These are phyloP conservation scores for Arxiozyma slooffiae DNA, from an alignment of 1,139 yeast genomes.

Conservation along the genomic window DNA sequence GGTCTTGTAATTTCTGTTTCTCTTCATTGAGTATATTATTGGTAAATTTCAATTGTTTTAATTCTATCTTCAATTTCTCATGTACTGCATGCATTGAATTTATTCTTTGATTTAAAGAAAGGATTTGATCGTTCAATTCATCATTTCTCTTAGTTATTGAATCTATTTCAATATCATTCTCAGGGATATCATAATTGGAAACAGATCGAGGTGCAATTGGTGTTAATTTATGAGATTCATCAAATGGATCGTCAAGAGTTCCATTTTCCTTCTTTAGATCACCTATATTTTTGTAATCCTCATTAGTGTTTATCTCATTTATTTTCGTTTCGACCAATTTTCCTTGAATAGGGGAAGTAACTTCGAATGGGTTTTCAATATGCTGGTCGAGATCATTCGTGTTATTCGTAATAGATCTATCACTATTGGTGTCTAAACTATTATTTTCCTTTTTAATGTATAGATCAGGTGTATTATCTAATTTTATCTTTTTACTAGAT, in stretches of 20 bases:
- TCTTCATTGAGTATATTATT: slow-evolving; percentile 1
- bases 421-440: background rate
- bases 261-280: background rate
- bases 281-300: background rate
- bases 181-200: slow-evolving; percentile 1
- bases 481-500: slow-evolving; percentile 10
- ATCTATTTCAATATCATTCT: slow-evolving; percentile 6
- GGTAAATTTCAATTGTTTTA: slow-evolving; percentile 58
- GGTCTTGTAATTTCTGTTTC: slow-evolving; percentile 1
- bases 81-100: slow-evolving; percentile 22
- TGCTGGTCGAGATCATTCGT: background rate
- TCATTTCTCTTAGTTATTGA: slow-evolving; percentile 21
- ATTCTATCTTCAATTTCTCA: slow-evolving; percentile 36
- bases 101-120: slow-evolving; percentile 20
- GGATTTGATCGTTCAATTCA: slow-evolving; percentile 34
- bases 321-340: slow-evolving; percentile 1
- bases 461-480: slow-evolving; percentile 13
- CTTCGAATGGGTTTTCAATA: background rate
- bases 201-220: slow-evolving; percentile 8
- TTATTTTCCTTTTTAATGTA: slow-evolving; percentile 6
- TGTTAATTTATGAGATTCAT: slow-evolving; percentile 12
- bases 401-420: background rate
- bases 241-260: slow-evolving; percentile 1
- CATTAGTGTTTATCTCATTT: background rate
- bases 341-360: slow-evolving; percentile 9